These are phyloP conservation scores for Cordyceps javanica DNA, from an alignment of 2,329 filamentous ascomycete genomes.

Conservation along the genomic window DNA sequence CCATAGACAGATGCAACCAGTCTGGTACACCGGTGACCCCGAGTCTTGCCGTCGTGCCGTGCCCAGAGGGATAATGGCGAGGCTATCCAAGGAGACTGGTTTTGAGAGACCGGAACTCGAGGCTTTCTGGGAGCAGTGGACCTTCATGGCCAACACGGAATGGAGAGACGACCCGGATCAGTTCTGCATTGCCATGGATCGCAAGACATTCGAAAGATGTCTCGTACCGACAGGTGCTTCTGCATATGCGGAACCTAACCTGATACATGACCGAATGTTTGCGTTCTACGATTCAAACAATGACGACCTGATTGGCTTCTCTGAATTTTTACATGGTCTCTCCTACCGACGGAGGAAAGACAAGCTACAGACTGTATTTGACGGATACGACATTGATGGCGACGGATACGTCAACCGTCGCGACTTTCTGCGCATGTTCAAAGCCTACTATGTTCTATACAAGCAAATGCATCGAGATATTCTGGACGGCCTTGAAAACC, in stretches of 20 bases:
- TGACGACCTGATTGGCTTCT: conserved; percentile 84
- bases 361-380: conserved; percentile 68
- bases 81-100: conserved; percentile 63
- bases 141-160: conserved; percentile 81
- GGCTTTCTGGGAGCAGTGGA: conserved; percentile 95
- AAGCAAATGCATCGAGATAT: conserved; percentile 86
- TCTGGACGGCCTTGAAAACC: conserved; percentile 69
- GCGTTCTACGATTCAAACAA: conserved; percentile 90
- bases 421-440: conserved; percentile 87
- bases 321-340: conserved; percentile 82
- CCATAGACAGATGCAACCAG: conserved; percentile 70
- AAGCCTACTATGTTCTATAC: conserved; percentile 85
- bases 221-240: conserved; percentile 80
- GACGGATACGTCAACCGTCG: conserved; percentile 81
- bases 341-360: conserved; percentile 64
- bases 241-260: conserved; percentile 71
- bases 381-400: conserved; percentile 83
- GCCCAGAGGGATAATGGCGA: conserved; percentile 60
- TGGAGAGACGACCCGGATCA: conserved; percentile 76
- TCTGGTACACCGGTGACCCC: conserved; percentile 86
- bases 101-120: conserved; percentile 86
- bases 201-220: conserved; percentile 86
- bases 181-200: conserved; percentile 78
- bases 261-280: conserved; percentile 95
- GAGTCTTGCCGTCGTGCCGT: conserved; percentile 62